These are phyloP conservation scores for Linum usitatissimum DNA, from an alignment of 345 rosid genomes.

Conservation along the genomic window DNA sequence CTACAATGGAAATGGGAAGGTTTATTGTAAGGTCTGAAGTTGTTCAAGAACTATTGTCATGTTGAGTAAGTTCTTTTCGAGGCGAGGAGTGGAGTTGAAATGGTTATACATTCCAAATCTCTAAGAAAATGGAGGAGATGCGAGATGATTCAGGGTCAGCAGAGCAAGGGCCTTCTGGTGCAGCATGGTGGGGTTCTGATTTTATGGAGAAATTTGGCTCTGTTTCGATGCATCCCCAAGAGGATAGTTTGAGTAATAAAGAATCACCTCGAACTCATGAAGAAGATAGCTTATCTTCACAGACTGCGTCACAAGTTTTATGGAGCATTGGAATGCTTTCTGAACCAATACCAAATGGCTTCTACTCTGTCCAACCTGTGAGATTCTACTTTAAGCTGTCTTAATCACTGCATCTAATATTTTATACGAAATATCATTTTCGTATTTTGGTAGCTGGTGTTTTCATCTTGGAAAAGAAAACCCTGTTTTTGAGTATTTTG, in stretches of 20 bases:
- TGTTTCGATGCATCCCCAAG: constrained; percentile 61
- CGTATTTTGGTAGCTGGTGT: not conserved
- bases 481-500: not conserved
- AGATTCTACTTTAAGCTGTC: constrained; percentile 11
- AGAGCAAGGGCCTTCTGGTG: constrained; percentile 59
- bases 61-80: constrained; percentile 34
- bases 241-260: constrained; percentile 41
- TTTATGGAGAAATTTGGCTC: constrained; percentile 64
- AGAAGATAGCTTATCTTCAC: constrained; percentile 51
- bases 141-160: constrained; percentile 58
- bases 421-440: no score
- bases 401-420: no score
- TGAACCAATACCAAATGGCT: constrained; percentile 79
- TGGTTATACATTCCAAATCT: constrained; percentile 46
- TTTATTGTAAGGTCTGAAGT: constrained; percentile 22
- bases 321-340: constrained; percentile 86
- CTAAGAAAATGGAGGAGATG: constrained; percentile 67
- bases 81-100: constrained; percentile 47
- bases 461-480: not conserved
- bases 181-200: constrained; percentile 85
- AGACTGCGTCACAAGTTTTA: constrained; percentile 71
- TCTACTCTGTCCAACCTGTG: constrained; percentile 72
- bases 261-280: constrained; percentile 54
- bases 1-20: constrained; percentile 19
- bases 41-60: constrained; percentile 23